These are phyloP conservation scores for Fusarium sterilihyphosum DNA, from an alignment of 2,329 filamentous ascomycete species.

Conservation along the genomic window DNA sequence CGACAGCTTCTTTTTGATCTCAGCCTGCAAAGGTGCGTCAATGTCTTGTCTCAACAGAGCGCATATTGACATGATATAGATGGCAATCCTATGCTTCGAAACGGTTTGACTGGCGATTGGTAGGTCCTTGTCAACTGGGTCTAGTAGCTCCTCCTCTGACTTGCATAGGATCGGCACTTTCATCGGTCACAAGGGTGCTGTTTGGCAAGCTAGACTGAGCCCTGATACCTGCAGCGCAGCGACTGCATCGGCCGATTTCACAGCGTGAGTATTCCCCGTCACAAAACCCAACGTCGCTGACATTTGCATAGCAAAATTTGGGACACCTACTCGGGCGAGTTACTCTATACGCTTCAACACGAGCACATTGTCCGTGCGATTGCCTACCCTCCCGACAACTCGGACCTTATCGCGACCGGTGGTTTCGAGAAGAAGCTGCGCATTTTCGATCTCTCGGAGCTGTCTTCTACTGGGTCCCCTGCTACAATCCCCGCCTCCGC, in stretches of 20 bases:
- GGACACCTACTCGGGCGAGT: constrained; percentile 95
- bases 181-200: constrained; percentile 96
- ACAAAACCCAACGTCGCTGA: constrained; percentile 31
- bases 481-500: constrained; percentile 66
- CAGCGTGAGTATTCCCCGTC: constrained; percentile 69
- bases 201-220: constrained; percentile 94
- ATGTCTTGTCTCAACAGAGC: constrained; percentile 12
- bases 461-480: constrained; percentile 54
- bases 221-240: constrained; percentile 88
- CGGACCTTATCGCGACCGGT: constrained; percentile 89
- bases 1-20: constrained; percentile 91
- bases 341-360: constrained; percentile 86
- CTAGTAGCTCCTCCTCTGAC: constrained; percentile 22
- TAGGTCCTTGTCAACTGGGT: constrained; percentile 50
- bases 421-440: constrained; percentile 97
- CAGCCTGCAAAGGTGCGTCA: constrained; percentile 82
- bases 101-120: constrained; percentile 96
- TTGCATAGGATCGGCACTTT: constrained; percentile 89
- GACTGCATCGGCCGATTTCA: constrained; percentile 96
- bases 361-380: constrained; percentile 95
- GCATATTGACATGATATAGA: constrained; percentile 63
- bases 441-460: constrained; percentile 84
- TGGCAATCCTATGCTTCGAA: constrained; percentile 97
- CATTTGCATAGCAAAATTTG: constrained; percentile 81
- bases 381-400: constrained; percentile 84